Evolutionary conservation across 2,329 filamentous ascomycete genomes (phyloP), one percentile per base, ranked within the genome.

Genomic region (Colletotrichum sansevieriae): DNA sequence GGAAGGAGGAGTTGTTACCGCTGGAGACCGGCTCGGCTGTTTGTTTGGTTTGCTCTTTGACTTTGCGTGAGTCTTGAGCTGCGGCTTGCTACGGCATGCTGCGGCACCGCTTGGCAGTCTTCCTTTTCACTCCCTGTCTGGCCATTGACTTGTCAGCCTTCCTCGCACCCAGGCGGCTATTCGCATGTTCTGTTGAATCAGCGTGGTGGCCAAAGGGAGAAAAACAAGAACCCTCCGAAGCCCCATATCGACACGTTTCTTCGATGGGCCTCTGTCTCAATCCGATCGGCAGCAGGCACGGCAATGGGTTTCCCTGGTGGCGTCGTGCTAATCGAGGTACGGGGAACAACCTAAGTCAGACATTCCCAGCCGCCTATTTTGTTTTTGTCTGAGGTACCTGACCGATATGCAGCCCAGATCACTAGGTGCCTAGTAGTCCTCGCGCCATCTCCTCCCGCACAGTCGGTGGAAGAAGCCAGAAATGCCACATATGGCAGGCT

Each of bases 191-290:
- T 52, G 22, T 35, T 18, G 47, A 29, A n/a, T 43, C 15, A 33
- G 49, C 15, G 25, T 51, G 39, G 33, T 37, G 43, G 33, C 33
- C 29, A 29, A 29, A 29, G 29, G 4, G 22, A 22, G 22, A 22
- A 22, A 22, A 25, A 25, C 4, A 46, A 13, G 13, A 54, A 68
- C 43, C 20, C 41, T 47, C 55, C 62, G 47, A 56, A n/a, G 41
- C 62, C 18, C 46, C 15, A 39, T 47, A 35, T 55, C 54, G 61
- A 62, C 62, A 55, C 22, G 61, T 60, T 60, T 65, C 61, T 43
- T 49, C 35, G 20, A 55, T 51, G 37, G 49, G 13, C 29, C 33
- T 15, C 41, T 9, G 37, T n/a, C 25, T 49, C 44, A 55, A 35
- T 44, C 35, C 52, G 62, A 49, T 56, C 56, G 62, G 55, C 41